Conservation (phyloP, 1,284 basidiomycete species). For the Crepidotus sp. region DNA sequence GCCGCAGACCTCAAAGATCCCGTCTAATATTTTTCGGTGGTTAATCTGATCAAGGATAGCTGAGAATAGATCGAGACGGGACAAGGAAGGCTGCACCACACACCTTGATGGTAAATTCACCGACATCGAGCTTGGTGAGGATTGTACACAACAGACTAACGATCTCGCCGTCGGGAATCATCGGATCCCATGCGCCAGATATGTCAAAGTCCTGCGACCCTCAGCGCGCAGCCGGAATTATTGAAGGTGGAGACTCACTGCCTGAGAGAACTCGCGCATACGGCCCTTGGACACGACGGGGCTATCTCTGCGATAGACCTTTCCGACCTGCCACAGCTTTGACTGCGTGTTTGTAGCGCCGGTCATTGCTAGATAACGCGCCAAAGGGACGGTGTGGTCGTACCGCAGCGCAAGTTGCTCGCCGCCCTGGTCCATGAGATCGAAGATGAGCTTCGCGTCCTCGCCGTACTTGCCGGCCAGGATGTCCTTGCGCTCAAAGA, state of each 20-base stretch:
- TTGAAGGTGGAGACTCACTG: constrained; percentile 44
- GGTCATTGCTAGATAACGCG: constrained; percentile 93
- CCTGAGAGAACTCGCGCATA: constrained; percentile 99
- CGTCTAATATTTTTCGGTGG: constrained; percentile 96
- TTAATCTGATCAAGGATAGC: constrained; percentile 56
- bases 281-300: constrained; percentile 97
- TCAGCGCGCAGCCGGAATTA: constrained; percentile 2
- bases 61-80: not conserved
- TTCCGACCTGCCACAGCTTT: constrained; percentile 96
- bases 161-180: constrained; percentile 96
- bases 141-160: constrained; percentile 80
- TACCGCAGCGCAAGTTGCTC: constrained; percentile 93
- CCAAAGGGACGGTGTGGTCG: constrained; percentile 96
- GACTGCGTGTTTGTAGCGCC: constrained; percentile 61
- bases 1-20: constrained; percentile 94
- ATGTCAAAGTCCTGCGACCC: constrained; percentile 88
- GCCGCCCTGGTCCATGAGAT: constrained; percentile 97
- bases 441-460: constrained; percentile 97
- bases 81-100: constrained; percentile 12
- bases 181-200: constrained; percentile 87
- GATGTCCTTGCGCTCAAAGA: constrained; percentile 96
- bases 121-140: constrained; percentile 78
- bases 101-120: constrained; percentile 92
- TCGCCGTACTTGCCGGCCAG: constrained; percentile 95
- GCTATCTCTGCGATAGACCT: constrained; percentile 95